A percentile compares a stretch with the other conserved stretches of the same genome.
phyloP scores from a whole-genome alignment of 2,329 filamentous ascomycete genomes.

The Chaetomiaceae sp. region DNA sequence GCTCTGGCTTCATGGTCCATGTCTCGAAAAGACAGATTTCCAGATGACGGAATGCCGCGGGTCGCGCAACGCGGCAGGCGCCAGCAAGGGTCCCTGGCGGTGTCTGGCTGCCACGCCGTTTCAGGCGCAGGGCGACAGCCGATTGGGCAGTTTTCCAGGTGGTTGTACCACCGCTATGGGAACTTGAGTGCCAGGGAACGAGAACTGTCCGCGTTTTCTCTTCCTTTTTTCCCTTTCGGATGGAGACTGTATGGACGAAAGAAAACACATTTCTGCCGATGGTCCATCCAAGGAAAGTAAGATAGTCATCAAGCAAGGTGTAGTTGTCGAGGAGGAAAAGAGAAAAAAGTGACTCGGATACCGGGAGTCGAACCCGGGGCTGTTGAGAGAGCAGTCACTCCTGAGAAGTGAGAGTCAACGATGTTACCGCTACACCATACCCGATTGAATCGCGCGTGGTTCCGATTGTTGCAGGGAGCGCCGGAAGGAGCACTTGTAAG shows the following conservation, averaged over 20 bases:
- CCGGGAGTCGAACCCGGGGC: constrained; percentile 18
- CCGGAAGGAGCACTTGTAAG: background rate
- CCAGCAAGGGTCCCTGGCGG: background rate
- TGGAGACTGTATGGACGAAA: no score
- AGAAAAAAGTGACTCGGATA: constrained; percentile 15
- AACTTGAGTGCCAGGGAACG: no score
- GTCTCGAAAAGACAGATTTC: constrained; percentile 6
- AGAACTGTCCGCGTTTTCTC: no score
- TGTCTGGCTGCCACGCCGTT: constrained; percentile 3
- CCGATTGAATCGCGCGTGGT: constrained; percentile 15
- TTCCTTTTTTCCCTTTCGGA: no score
- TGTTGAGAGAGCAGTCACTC: constrained; percentile 15
- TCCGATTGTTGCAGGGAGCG: constrained; percentile 5
- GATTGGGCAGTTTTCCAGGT: constrained; percentile 1
- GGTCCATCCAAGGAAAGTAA: no score
- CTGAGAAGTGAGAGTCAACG: constrained; percentile 16
- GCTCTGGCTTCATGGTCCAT: background rate
- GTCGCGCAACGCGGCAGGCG: background rate
- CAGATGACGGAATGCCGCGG: constrained; percentile 8
- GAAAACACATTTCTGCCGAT: no score
- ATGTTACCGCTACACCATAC: constrained; percentile 19
- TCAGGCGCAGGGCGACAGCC: background rate
- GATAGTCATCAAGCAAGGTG: background rate
- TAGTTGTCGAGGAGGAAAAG: background rate
- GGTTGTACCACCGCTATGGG: no score